Evolutionary conservation across 2,329 filamentous ascomycete genomes (phyloP).

Genomic region (Exophiala sp.): DNA sequence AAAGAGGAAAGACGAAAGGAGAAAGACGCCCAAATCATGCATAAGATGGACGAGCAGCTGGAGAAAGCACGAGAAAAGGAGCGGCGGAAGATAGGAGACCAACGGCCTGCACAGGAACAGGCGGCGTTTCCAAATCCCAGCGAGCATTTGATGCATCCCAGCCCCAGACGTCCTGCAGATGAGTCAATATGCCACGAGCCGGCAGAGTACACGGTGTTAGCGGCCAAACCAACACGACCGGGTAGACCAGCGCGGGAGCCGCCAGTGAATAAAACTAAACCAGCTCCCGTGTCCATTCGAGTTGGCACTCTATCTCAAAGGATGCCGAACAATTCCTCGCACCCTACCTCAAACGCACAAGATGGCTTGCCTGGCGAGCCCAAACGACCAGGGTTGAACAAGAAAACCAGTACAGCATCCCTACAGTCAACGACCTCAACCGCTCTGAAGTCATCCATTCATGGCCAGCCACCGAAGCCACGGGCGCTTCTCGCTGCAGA

Average conservation of each 20-base stretch:
- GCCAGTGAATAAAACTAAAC: constrained; percentile 40
- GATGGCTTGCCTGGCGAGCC: constrained; percentile 51
- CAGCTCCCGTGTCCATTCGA: constrained; percentile 42
- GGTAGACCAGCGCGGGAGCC: constrained; percentile 41
- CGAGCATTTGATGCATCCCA: constrained; percentile 30
- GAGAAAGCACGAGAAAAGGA: constrained; percentile 35
- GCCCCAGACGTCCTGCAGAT: constrained; percentile 21
- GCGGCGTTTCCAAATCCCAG: no score
- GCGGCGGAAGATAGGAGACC: constrained; percentile 32
- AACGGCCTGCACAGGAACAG: constrained; percentile 34
- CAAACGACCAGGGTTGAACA: constrained; percentile 46
- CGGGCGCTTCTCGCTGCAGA: constrained; percentile 70
- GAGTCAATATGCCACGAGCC: constrained; percentile 25
- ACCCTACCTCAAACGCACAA: constrained; percentile 53
- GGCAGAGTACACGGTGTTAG: constrained; percentile 31
- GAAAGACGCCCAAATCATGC: constrained; percentile 26
- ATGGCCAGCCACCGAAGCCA: constrained; percentile 57
- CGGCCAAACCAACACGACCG: constrained; percentile 37
- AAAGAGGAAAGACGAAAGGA: constrained; percentile 35
- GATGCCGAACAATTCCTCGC: constrained; percentile 45
- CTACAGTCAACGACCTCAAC: constrained; percentile 37
- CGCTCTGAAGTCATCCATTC: constrained; percentile 60
- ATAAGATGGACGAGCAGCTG: constrained; percentile 36
- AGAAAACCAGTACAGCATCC: constrained; percentile 59
- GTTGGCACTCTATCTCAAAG: constrained; percentile 45